These are phyloP conservation scores for Leccinellum albellum DNA, from an alignment of 768 basidiomycete genomes.

Conservation along the genomic window DNA sequence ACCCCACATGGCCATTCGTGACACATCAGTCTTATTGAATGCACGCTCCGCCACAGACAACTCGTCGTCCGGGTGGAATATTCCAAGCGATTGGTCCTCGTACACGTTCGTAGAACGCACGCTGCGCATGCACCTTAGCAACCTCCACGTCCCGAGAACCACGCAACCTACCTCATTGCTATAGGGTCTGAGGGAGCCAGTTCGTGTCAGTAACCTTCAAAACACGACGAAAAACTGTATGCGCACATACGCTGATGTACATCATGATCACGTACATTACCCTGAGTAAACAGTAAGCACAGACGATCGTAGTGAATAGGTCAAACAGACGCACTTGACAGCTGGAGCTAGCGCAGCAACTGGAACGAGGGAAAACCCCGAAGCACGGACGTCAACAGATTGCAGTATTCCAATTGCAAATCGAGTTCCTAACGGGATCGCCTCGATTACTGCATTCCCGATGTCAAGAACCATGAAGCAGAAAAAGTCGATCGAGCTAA, in stretches of 20 bases:
- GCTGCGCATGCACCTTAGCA: constrained; percentile 33
- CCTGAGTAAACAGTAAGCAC: constrained; percentile 34
- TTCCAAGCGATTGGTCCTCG: constrained; percentile 87
- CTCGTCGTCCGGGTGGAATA: constrained; percentile 55
- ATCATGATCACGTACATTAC: constrained; percentile 92
- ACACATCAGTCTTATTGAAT: constrained; percentile 39
- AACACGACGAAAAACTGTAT: constrained; percentile 2
- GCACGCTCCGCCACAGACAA: constrained; percentile 44
- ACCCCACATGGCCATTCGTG: constrained; percentile 65
- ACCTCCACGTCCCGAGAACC: background rate
- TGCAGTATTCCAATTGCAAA: constrained; percentile 77
- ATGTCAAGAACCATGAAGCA: constrained; percentile 88
- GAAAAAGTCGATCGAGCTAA: constrained; percentile 80
- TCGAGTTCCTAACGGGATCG: constrained; percentile 67
- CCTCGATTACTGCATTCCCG: constrained; percentile 63
- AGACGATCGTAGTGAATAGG: background rate
- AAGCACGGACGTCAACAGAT: constrained; percentile 75
- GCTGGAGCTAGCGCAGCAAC: constrained; percentile 79
- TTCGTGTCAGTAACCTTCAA: constrained; percentile 1
- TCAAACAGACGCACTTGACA: constrained; percentile 59
- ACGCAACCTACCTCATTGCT: constrained; percentile 60
- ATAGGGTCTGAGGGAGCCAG: constrained; percentile 55
- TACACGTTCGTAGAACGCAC: constrained; percentile 94
- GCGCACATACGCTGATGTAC: constrained; percentile 81
- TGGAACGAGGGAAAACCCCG: constrained; percentile 80